A percentile compares a stretch with the other conserved stretches of the same genome.
Conservation (phyloP, 257 asterid species). For the Euphrasia confusa region DNA sequence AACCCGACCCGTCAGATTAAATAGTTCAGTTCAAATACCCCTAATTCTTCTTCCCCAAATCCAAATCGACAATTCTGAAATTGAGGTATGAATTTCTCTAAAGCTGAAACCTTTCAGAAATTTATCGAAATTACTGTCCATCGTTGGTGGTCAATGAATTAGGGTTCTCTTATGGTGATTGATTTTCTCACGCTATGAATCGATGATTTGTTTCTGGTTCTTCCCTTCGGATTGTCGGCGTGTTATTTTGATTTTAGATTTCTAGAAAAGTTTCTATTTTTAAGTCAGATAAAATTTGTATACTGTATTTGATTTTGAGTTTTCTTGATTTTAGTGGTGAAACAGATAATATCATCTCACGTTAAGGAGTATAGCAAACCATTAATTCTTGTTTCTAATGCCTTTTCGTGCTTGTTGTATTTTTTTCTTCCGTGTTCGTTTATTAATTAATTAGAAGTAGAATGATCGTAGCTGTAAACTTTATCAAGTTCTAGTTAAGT, state of each 20-base stretch:
- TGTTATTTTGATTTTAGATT: not conserved
- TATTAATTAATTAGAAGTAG: not conserved
- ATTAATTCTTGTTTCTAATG: not conserved
- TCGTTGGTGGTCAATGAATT: not conserved
- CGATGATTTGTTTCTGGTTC: not conserved
- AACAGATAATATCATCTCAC: not conserved
- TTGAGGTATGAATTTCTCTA: not conserved
- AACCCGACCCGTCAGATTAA: too few relatives aligned
- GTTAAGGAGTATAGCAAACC: not conserved
- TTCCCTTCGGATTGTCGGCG: not conserved
- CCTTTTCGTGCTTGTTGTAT: not conserved
- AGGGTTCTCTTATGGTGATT: not conserved
- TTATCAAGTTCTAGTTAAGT: not conserved
- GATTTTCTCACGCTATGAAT: not conserved
- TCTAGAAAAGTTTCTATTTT: not conserved
- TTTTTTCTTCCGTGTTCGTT: not conserved
- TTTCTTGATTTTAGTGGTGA: not conserved
- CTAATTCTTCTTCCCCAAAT: not conserved
- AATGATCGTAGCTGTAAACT: too few relatives aligned
- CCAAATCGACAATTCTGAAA: not conserved
- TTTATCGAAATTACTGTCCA: slow-evolving; percentile 3
- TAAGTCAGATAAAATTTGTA: not conserved
- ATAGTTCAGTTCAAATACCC: not conserved
- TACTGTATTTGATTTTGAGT: not conserved
- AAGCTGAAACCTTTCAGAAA: not conserved